Evolutionary conservation across 2,329 filamentous ascomycete genomes (phyloP).

Genomic region (Gliomastix tumulicola): DNA sequence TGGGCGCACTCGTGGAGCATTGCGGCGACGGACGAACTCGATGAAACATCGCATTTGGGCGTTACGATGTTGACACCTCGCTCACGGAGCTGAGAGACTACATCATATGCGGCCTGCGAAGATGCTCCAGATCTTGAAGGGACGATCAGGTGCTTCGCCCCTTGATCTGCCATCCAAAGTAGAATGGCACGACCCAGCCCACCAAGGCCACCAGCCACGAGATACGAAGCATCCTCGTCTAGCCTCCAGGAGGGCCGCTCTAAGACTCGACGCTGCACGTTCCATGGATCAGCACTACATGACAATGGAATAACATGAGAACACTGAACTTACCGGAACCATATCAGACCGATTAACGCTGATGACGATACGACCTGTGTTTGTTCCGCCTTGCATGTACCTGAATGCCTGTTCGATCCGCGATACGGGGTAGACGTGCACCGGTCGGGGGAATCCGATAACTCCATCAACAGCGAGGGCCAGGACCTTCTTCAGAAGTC

Average conservation of each 20-base stretch:
- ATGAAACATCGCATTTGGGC: slow-evolving; percentile 3
- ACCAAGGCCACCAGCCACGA: slow-evolving; percentile 12
- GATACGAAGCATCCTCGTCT: slow-evolving; percentile 7
- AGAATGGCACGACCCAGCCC: slow-evolving; percentile 10
- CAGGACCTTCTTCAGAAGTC: slow-evolving; percentile 17
- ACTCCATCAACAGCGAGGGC: slow-evolving; percentile 3
- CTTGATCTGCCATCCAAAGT: slow-evolving; percentile 5
- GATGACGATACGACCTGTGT: slow-evolving; percentile 33
- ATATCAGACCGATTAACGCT: slow-evolving; percentile 8
- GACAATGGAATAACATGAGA: neutral
- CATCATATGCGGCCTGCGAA: neutral
- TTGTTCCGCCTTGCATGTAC: slow-evolving; percentile 27
- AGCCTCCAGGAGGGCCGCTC: neutral
- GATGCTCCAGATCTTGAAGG: neutral
- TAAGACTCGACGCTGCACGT: slow-evolving; percentile 5
- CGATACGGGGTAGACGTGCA: slow-evolving; percentile 12
- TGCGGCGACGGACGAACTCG: slow-evolving; percentile 8
- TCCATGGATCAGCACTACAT: slow-evolving; percentile 10
- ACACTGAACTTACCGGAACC: slow-evolving; percentile 7
- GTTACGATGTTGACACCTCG: neutral
- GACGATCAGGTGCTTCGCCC: slow-evolving; percentile 11
- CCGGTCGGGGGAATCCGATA: slow-evolving; percentile 4
- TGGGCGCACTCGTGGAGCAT: slow-evolving; percentile 3
- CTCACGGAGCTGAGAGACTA: neutral
- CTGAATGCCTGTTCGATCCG: slow-evolving; percentile 28